Percentiles rank a stretch among this genome's conserved stretches.
Conservation (phyloP, 305 asterid species). For the Stenogyne calaminthoides region DNA sequence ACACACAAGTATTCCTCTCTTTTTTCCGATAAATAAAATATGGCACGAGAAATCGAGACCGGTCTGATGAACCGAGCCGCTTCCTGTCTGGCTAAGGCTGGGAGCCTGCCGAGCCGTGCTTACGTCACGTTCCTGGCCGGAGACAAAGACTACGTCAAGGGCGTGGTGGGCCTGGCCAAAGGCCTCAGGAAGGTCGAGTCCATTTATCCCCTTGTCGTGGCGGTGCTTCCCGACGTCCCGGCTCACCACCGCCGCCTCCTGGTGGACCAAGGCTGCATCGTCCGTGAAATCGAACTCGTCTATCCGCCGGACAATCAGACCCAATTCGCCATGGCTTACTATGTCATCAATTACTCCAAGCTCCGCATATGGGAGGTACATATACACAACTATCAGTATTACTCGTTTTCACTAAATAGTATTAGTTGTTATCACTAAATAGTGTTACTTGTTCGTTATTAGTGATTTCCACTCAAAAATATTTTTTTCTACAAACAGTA, state of each 20-base stretch:
- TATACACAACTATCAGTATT: too few species aligned
- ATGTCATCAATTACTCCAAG: conserved; percentile 57
- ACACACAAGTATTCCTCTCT: not conserved
- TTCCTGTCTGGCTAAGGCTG: conserved; percentile 38
- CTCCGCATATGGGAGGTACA: conserved; percentile 60
- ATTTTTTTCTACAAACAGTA: too few species aligned
- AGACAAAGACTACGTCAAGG: conserved; percentile 46
- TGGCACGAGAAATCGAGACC: conserved; percentile 38
- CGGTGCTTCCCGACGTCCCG: conserved; percentile 59
- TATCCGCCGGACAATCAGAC: conserved; percentile 46
- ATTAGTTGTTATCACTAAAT: too few species aligned
- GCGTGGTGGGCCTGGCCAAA: conserved; percentile 58
- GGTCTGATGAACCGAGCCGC: conserved; percentile 23
- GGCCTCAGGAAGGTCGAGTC: conserved; percentile 45
- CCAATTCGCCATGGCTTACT: conserved; percentile 54
- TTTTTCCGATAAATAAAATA: not conserved
- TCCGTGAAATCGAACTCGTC: conserved; percentile 51
- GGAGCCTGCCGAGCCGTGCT: conserved; percentile 43
- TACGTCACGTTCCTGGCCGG: conserved; percentile 58
- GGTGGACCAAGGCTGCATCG: conserved; percentile 57
- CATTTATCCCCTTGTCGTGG: conserved; percentile 50
- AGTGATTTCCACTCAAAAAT: too few species aligned
- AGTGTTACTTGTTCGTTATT: too few species aligned
- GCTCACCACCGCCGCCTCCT: conserved; percentile 52
- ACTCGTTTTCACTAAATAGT: too few species aligned